These are phyloP conservation scores for Aspergillus pseudotamarii DNA, from an alignment of 2,329 filamentous ascomycete species.

Conservation along the genomic window DNA sequence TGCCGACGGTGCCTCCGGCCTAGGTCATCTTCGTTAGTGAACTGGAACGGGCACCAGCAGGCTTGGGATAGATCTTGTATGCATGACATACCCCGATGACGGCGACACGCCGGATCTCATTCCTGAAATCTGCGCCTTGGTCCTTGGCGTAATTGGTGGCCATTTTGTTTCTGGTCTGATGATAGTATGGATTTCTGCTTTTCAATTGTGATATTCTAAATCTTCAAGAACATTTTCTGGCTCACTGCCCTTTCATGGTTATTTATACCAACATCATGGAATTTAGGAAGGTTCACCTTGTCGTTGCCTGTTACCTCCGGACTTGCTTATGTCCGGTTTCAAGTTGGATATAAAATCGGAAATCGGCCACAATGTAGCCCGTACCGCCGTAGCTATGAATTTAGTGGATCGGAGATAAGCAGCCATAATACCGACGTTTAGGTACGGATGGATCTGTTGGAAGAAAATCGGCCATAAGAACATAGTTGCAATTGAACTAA, in stretches of 20 bases:
- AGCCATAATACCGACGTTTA: not conserved
- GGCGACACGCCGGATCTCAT: constrained; percentile 35
- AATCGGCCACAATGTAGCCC: not conserved
- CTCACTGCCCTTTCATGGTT: no score
- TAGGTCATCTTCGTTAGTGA: constrained; percentile 19
- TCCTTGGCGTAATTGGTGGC: constrained; percentile 5
- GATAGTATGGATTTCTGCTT: not conserved
- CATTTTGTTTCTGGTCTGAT: not conserved
- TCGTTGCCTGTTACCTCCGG: not conserved
- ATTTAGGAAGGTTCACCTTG: not conserved
- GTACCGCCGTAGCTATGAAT: not conserved
- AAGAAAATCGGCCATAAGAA: not conserved
- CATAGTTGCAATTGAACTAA: no score
- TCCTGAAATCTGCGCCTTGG: constrained; percentile 8
- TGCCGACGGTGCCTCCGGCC: constrained; percentile 38
- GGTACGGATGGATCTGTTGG: not conserved
- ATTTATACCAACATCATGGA: not conserved
- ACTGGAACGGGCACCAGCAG: not conserved
- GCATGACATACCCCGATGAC: constrained; percentile 37
- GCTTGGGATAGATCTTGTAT: not conserved
- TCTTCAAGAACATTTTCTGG: not conserved
- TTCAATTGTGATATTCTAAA: not conserved
- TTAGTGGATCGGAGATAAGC: not conserved
- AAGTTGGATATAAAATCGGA: no score
- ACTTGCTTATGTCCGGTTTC: not conserved